phyloP scores from a whole-genome alignment of 1,139 yeast genomes.

The Ashbya aceris region DNA sequence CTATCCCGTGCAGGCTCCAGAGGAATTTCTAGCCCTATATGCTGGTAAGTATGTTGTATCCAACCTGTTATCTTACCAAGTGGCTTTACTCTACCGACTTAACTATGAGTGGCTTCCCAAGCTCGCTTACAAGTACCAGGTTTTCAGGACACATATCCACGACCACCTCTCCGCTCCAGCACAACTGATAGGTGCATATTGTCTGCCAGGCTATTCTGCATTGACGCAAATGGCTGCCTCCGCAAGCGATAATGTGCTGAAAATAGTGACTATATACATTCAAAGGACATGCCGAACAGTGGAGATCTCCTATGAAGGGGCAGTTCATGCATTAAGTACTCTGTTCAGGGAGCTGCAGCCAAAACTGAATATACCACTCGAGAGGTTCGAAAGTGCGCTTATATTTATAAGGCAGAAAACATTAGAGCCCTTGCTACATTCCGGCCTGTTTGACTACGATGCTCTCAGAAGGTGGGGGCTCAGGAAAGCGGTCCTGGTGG shows the following conservation, averaged over 20 bases:
- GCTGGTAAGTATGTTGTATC: conserved; percentile 2
- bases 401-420: too few relatives aligned
- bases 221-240: background rate
- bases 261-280: background rate
- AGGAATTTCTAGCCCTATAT: background rate
- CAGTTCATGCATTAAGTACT: conserved; percentile 1
- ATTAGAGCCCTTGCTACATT: too few relatives aligned
- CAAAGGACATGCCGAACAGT: background rate
- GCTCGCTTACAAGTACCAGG: conserved; percentile 1
- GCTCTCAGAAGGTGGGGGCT: background rate
- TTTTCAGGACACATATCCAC: conserved; percentile 1
- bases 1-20: conserved; percentile 4
- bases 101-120: conserved; percentile 1
- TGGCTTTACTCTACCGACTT: background rate
- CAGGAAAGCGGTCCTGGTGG: background rate
- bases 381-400: too few relatives aligned
- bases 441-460: background rate
- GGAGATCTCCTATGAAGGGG: conserved; percentile 1
- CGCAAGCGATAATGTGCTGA: conserved; percentile 1
- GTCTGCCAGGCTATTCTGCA: background rate
- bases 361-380: too few relatives aligned
- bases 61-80: conserved; percentile 1
- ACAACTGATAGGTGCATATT: background rate
- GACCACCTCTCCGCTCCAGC: background rate
- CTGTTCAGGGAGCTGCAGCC: background rate